phyloP scores from a whole-genome alignment of 2,329 filamentous ascomycete genomes.

The Fusarium penzigii region DNA sequence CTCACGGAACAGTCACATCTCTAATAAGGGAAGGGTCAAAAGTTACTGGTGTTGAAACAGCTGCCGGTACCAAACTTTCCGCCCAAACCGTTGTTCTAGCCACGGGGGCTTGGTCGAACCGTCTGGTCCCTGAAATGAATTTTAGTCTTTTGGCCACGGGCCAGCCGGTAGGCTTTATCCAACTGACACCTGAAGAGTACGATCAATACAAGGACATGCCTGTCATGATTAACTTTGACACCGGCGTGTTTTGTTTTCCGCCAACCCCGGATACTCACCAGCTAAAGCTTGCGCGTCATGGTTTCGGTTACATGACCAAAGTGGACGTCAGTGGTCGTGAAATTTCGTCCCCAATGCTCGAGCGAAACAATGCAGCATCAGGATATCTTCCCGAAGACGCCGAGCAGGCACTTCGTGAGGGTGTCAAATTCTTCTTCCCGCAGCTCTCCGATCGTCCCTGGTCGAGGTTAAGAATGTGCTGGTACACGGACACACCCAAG shows the following conservation, averaged over 20 bases:
- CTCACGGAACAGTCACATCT: constrained; percentile 25
- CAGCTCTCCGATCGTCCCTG: constrained; percentile 34
- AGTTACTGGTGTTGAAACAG: constrained; percentile 22
- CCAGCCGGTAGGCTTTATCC: constrained; percentile 65
- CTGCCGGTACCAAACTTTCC: constrained; percentile 41
- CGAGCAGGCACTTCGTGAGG: constrained; percentile 49
- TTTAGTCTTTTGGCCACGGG: constrained; percentile 63
- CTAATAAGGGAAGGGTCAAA: constrained; percentile 13
- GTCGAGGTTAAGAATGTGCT: constrained; percentile 10
- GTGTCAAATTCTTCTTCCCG: constrained; percentile 53
- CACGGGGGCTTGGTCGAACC: constrained; percentile 65
- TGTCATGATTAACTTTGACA: constrained; percentile 54
- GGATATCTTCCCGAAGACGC: constrained; percentile 51
- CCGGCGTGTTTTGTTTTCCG: constrained; percentile 55
- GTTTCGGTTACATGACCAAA: constrained; percentile 51
- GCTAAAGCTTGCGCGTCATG: constrained; percentile 61
- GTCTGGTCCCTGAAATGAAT: constrained; percentile 52
- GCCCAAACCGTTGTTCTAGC: constrained; percentile 65
- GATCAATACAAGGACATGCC: constrained; percentile 53
- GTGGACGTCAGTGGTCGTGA: constrained; percentile 8
- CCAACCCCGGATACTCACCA: constrained; percentile 46
- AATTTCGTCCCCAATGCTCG: constrained; percentile 33
- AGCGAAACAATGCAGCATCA: constrained; percentile 38
- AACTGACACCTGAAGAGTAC: constrained; percentile 60
- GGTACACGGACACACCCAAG: constrained; percentile 17